Base-by-base conservation (phyloP, 2,329 filamentous ascomycete genomes). In the Dactylonectria macrodidyma region DNA sequence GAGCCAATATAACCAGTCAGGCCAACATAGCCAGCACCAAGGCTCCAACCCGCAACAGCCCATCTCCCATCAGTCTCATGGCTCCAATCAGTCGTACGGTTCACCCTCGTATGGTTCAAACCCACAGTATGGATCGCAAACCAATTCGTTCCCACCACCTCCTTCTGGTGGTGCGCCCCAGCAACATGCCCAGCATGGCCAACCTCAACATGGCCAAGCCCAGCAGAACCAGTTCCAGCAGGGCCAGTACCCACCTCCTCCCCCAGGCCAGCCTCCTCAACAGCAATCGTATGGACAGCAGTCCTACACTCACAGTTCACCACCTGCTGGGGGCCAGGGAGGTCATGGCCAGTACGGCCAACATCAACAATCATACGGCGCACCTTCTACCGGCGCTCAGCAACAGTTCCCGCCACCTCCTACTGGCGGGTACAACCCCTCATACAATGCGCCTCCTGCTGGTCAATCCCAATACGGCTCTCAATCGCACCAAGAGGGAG, bases 391-490 rank as follows among this genome's bases (percentile, higher is more conserved):
- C 41, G 50, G 66, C 5, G 61, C 69, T 10, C 66, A 66, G 16
- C 74, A 74, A 61, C 71, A 75, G 38, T 75, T 70, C 22, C 73
- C 75, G 22, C 75, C 76, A 52, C 74, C 76, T 22, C 73, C 76
- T 12, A 63, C 67, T 61, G 69, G 65, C 19, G 77, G 77, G 46
- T 81, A 80, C 48, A 79, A 75, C 59, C 62, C 74, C 26, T 77
- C 76, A 10, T 79, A 79, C 56, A 68, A 69, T 10, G 72, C 73
- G 30, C 65, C 71, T 2, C 76, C 77, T n/a, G 73, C 71, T 34
- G 71, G 70, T n/a, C 74, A 79, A 58, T 74, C 75, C 36, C 69
- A 78, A 12, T 79, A 80, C 47, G 76, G 77, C 36, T 68, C 71
- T 36, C 73, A 75, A 48, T 73, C 75, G 48, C 70, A 76, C 6